Conservation (phyloP, 139 green algal genomes). For the Tetraselmis striata region DNA sequence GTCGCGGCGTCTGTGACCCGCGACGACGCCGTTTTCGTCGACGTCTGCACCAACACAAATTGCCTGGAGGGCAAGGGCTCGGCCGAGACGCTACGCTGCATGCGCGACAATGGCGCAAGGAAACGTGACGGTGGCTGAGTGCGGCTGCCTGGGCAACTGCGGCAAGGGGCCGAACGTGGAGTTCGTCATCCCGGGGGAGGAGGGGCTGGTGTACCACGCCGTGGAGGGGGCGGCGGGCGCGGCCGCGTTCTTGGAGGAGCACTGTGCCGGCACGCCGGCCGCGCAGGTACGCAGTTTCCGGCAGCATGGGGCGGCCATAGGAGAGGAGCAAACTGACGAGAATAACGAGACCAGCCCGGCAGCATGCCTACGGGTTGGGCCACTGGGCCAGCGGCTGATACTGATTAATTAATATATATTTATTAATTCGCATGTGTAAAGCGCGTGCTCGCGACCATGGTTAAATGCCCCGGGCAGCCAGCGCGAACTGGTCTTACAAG, state of each 20-base stretch:
- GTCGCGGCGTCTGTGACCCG: not conserved
- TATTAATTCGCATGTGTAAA: too few species aligned
- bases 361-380: too few species aligned
- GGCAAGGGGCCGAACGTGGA: slow-evolving; percentile 4
- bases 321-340: too few species aligned
- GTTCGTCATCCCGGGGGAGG: slow-evolving; percentile 3
- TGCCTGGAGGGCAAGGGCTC: not conserved
- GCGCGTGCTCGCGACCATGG: too few species aligned
- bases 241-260: not conserved
- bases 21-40: not conserved
- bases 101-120: not conserved
- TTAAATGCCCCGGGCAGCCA: too few species aligned
- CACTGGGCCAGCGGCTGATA: too few species aligned
- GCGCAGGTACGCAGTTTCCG: not conserved
- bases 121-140: not conserved
- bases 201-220: not conserved
- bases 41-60: not conserved
- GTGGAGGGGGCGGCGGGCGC: not conserved
- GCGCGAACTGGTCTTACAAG: too few species aligned
- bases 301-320: too few species aligned
- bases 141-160: slow-evolving; percentile 1
- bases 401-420: too few species aligned
- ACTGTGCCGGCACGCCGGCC: not conserved
- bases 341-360: too few species aligned
- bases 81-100: not conserved